Base-by-base conservation (phyloP, 768 basidiomycete species). In the Lyophyllum atratum region DNA sequence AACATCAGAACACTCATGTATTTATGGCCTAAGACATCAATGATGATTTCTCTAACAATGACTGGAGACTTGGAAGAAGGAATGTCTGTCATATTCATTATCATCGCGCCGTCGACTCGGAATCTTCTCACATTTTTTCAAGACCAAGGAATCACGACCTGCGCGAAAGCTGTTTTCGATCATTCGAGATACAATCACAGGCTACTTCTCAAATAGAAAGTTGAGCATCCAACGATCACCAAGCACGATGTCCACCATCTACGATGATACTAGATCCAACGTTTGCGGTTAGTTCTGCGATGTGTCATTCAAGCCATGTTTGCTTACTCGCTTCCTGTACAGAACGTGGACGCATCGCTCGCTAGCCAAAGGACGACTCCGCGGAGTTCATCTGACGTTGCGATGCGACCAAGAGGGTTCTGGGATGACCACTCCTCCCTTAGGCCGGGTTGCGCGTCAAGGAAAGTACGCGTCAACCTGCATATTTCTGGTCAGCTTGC, bases 331-430 rank as follows among this genome's bases (percentile, higher is more conserved):
- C 54, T 55, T 7, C 54, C 54, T 26, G 54, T 55, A 42, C 54
- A 55, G 46, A 55, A 55, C 9, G 54, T 48, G 9, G 54, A 55
- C 25, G 46, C 54, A 14, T 51, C 37, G n/a, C 50, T 51, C 17
- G 50, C 50, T 7, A 51, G 25, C 50, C 50, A 51, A 25, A 51
- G 50, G 42, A 39, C 50, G 0, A 84, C 85, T 0, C 89, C 88
- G 0, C 88, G 76, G 64, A 91, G 66, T 69, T 92, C 90, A 61
- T 89, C 85, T 0, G 86, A 81, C 2, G 79, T 74, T 5, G 87
- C 90, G 3, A 92, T 74, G 14, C 89, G 78, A 0, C 84, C 85
- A 12, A 89, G 66, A 0, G 89, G 88, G 61, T 89, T 90, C 67
- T 75, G 70, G 6, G 73, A 59, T 19, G 83, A 79, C 86, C 85